A percentile compares a stretch with the other conserved stretches of the same genome.
phyloP scores from a whole-genome alignment of 257 asterid genomes.

The Nyctanthes arbortristis region DNA sequence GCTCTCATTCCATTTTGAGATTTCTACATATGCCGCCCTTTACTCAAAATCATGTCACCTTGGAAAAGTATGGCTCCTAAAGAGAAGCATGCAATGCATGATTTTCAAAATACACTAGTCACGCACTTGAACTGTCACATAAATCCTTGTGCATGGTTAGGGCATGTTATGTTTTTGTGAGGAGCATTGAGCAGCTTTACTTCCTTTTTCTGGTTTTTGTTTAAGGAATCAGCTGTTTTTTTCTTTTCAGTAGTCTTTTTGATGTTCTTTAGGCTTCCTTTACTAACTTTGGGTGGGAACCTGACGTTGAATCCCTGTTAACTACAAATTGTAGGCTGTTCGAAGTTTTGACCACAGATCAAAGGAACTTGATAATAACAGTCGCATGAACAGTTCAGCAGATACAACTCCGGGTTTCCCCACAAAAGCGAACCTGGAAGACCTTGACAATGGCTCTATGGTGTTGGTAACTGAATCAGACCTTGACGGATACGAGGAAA shows the following conservation, averaged over 20 bases:
- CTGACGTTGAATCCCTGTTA: background rate
- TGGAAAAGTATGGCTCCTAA: background rate
- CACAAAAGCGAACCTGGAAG: conserved; percentile 32
- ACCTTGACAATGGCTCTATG: conserved; percentile 65
- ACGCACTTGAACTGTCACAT: background rate
- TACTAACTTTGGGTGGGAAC: background rate
- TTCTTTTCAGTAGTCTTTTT: background rate
- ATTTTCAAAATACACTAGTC: background rate
- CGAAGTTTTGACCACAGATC: conserved; percentile 52
- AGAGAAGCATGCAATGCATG: background rate
- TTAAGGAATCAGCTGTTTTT: background rate
- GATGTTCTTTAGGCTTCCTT: background rate
- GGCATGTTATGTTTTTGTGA: background rate
- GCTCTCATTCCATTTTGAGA: background rate
- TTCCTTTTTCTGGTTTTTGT: background rate
- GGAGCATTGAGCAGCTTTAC: background rate
- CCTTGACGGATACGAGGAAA: conserved; percentile 84
- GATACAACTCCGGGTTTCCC: conserved; percentile 25
- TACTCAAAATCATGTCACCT: background rate
- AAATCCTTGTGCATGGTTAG: background rate
- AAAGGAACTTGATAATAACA: conserved; percentile 32
- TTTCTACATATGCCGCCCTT: background rate
- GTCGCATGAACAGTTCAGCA: conserved; percentile 17
- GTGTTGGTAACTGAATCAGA: conserved; percentile 76
- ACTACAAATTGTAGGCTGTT: conserved; percentile 62